Base-by-base conservation (phyloP, 129 eudicot genomes). In the Pulicaria dysenterica region DNA sequence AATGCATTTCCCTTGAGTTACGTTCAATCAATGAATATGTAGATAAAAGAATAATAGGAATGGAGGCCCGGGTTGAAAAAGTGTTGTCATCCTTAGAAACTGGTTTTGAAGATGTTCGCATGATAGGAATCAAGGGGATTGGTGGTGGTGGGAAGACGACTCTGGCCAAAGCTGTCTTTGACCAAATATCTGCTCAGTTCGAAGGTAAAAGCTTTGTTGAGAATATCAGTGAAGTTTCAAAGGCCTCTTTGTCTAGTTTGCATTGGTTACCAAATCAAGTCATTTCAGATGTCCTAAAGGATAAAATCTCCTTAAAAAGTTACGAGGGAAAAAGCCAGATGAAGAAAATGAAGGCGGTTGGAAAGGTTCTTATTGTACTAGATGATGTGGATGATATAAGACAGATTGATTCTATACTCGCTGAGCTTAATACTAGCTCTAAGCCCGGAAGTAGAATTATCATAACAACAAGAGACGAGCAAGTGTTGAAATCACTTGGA, bases 61-160 rank as follows among this genome's bases (percentile, higher is more conserved):
- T 70, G 54, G 44, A 70, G 61, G 6, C 34, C 7, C 54, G 65
- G 13, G 5, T 70, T 17, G 36, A 4, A 6, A 14, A 70, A 7
- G 24, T 70, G 19, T 6, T 55, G 2, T 3, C 38, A 37, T 70
- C 9, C 19, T 71, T 71, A 36, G 53, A 71, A 2, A 4, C 37
- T 7, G 6, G 4, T 13, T 19, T n/a, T 36, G 13, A 53, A 2
- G 77, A 78, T 5, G 42, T 70, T 31, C 47, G 72, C 58, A 61
- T 77, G 58, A 51, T 70, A 6, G 77, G 82, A 5, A 70, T 71
- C 16, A 8, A 42, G 73, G 82, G 82, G 12, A 62, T 62, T 54
- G 73, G 82, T n/a, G 77, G 77, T 4, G 44, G 46, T 15, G 82
- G 82, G 12, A 78, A 78, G 75, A 70, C 77, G 15, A 61, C 82